Evolutionary conservation across 495 filamentous ascomycete species (phyloP).

Genomic region (Lindgomyces ingoldianus): DNA sequence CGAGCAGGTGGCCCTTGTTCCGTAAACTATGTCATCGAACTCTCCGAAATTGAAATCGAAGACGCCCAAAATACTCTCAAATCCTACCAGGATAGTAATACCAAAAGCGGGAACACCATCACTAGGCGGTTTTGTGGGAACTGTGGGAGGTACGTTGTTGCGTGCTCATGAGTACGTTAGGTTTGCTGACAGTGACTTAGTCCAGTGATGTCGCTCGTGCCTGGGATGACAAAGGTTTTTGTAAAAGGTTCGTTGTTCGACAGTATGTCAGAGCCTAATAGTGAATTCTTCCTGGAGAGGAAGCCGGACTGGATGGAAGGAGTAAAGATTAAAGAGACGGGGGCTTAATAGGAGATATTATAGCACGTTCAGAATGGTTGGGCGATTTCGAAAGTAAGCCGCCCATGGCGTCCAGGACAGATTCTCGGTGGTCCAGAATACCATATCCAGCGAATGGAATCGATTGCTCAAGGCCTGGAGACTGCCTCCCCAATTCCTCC

Average conservation of each 20-base stretch:
- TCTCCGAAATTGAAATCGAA: not conserved
- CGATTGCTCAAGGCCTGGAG: no score
- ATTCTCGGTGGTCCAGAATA: no score
- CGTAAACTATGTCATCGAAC: conserved; percentile 17
- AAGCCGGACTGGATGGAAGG: conserved; percentile 2
- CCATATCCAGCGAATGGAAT: no score
- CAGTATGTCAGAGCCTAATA: not conserved
- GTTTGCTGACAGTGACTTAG: conserved; percentile 9
- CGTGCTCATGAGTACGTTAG: not conserved
- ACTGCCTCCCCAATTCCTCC: no score
- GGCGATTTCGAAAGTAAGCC: no score
- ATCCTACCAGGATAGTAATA: conserved; percentile 22
- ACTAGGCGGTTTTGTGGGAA: conserved; percentile 20
- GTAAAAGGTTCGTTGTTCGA: conserved; percentile 21
- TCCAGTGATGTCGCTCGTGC: conserved; percentile 9
- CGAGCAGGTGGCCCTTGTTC: conserved; percentile 11
- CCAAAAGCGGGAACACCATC: conserved; percentile 23
- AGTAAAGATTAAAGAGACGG: not conserved
- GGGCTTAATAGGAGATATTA: not conserved
- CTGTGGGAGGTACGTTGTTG: conserved; percentile 18
- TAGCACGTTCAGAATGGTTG: not conserved
- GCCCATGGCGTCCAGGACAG: no score
- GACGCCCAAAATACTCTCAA: conserved; percentile 17
- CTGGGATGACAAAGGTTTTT: conserved; percentile 7
- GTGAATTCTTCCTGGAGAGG: not conserved